Base-by-base conservation (phyloP, 2,329 filamentous ascomycete species). In the Neofusicoccum ribis region DNA sequence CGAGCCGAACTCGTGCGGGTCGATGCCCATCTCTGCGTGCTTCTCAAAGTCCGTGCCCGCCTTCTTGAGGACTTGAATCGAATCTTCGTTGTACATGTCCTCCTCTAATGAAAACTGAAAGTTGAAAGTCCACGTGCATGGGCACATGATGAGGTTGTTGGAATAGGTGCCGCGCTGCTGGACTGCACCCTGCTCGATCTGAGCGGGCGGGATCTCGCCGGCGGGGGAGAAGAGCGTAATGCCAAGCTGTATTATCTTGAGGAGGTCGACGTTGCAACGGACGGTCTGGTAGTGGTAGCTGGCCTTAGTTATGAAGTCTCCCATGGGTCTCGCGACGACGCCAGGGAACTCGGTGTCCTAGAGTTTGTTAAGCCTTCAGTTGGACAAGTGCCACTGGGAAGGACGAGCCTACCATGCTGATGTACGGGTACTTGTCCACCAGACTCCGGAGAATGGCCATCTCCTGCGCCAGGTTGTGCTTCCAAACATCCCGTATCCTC, bases 211-310 rank as follows among this genome's bases (percentile, higher is more conserved):
- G 1, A 92, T 88, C 70, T 98, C 92, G 67, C 95, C 95, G 67
- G 97, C 90, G 66, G 93, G 86, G 68, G 92, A 93, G 82, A 97
- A 98, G 15, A 99, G 83, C 3, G 94, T 96, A 71, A 99, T 90
- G 66, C 95, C 95, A 65, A 99, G 90, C 77, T 99, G 95, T 69
- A 99, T 98, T 70, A 98, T 93, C 78, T 96, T 97, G 73, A 99
- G 87, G 74, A 99, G 88, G 76, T 99, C 95, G 73, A 99, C 95
- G 76, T 99, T 99, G 72, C 93, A 96, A 67, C 95, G 91, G 52
- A 99, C 85, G 67, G 94, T 98, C 82, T 99, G 95, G 80, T 99
- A 99, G 77, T 99, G 95, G 76, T 99, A 99, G 73, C 97, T 94
- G 69, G 93, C 95, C 81, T 97, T 98, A 66, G 91, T 95, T 66